phyloP scores from a whole-genome alignment of 805 yeast species.

The Saturnispora zaruensis region DNA sequence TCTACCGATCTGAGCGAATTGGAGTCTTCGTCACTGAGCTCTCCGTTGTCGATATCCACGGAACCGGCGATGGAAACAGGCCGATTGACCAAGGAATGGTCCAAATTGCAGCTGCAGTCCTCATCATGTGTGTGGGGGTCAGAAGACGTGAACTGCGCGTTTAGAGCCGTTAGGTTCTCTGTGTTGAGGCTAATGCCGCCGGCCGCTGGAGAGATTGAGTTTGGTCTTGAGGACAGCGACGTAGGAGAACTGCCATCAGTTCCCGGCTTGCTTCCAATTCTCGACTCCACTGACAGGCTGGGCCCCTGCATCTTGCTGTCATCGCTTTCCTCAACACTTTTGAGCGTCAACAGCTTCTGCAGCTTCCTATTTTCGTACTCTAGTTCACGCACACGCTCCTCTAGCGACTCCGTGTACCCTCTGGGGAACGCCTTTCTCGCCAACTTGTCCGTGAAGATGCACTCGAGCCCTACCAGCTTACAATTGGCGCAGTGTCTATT shows the following conservation, averaged over 20 bases:
- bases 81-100: constrained; percentile 47
- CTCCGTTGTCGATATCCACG: constrained; percentile 38
- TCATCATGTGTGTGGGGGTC: constrained; percentile 37
- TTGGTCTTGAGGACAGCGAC: not conserved
- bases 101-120: constrained; percentile 48
- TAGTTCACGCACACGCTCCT: constrained; percentile 77
- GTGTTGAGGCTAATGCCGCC: constrained; percentile 16
- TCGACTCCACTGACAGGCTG: not conserved
- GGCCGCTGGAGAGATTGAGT: not conserved
- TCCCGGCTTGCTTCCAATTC: constrained; percentile 1
- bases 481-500: constrained; percentile 71
- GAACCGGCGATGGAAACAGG: constrained; percentile 64
- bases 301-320: not conserved
- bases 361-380: constrained; percentile 73
- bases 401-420: constrained; percentile 86
- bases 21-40: constrained; percentile 42
- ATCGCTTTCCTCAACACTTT: constrained; percentile 18
- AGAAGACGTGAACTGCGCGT: constrained; percentile 22
- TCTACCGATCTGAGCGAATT: constrained; percentile 15
- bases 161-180: constrained; percentile 26
- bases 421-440: constrained; percentile 82
- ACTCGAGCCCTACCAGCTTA: constrained; percentile 75
- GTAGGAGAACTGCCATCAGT: not conserved
- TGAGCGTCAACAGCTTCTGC: constrained; percentile 50
- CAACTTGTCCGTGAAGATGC: constrained; percentile 81